phyloP scores from a whole-genome alignment of 306 rosid genomes.

The Quillaja saponaria region DNA sequence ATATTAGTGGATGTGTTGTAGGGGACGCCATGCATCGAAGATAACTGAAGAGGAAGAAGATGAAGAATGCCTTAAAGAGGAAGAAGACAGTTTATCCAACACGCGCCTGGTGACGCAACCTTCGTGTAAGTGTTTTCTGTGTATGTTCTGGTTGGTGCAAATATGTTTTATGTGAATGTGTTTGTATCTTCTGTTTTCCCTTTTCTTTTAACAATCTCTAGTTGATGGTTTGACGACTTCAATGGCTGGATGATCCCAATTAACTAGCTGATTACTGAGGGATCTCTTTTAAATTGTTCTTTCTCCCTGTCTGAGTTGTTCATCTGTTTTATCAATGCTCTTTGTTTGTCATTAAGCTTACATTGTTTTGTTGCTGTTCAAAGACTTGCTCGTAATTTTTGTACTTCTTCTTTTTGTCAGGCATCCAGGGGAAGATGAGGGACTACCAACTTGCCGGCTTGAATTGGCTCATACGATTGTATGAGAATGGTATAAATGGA shows the following conservation, averaged over 20 bases:
- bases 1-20: constrained; percentile 13
- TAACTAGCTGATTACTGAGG: neutral
- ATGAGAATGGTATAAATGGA: constrained; percentile 97
- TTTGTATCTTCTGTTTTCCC: neutral
- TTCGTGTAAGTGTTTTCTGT: constrained; percentile 59
- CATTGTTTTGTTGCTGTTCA: constrained; percentile 1
- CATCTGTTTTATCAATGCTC: neutral
- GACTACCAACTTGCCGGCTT: constrained; percentile 98
- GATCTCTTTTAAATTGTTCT: neutral
- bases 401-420: constrained; percentile 39
- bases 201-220: neutral
- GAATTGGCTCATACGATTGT: constrained; percentile 92
- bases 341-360: constrained; percentile 11
- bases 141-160: neutral
- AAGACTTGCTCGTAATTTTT: constrained; percentile 21
- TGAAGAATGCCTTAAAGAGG: constrained; percentile 94
- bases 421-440: constrained; percentile 98
- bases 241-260: neutral
- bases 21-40: constrained; percentile 99
- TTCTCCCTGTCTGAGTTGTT: neutral
- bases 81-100: constrained; percentile 79
- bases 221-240: neutral
- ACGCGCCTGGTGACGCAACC: constrained; percentile 88
- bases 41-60: constrained; percentile 98
- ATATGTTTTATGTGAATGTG: neutral